Evolutionary conservation across 768 basidiomycete genomes (phyloP).

Genomic region (Russula emetica): DNA sequence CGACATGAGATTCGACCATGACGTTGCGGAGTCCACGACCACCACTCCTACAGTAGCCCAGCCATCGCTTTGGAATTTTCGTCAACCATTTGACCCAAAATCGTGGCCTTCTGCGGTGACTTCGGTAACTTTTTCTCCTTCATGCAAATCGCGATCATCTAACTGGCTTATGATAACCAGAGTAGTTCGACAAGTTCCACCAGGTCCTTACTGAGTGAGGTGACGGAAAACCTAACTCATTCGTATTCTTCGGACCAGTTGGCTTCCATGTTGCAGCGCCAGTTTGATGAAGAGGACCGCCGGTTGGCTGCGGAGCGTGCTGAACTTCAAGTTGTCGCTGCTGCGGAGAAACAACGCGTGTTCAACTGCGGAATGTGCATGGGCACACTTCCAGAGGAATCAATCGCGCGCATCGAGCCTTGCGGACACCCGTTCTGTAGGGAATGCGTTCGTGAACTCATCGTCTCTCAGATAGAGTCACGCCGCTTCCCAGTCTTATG

Average conservation of each 20-base stretch:
- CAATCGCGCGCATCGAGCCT: slow-evolving; percentile 39
- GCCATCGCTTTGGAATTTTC: slow-evolving; percentile 1
- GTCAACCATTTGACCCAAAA: neutral
- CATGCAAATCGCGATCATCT: neutral
- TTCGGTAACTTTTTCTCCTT: neutral
- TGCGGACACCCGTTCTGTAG: slow-evolving; percentile 56
- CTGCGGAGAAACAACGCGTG: slow-evolving; percentile 7
- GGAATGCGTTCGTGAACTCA: slow-evolving; percentile 44
- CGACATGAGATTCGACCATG: neutral
- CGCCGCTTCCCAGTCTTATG: slow-evolving; percentile 57
- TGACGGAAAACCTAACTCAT: neutral
- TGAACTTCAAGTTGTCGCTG: slow-evolving; percentile 3
- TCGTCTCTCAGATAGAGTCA: slow-evolving; percentile 48
- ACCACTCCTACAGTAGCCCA: neutral
- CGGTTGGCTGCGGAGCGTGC: slow-evolving; percentile 12
- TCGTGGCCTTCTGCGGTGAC: neutral
- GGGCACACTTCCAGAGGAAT: slow-evolving; percentile 44
- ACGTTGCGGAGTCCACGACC: neutral
- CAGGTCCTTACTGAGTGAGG: neutral
- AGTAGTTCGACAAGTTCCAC: neutral
- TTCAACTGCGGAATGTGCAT: slow-evolving; percentile 57
- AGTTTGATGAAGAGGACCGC: slow-evolving; percentile 18
- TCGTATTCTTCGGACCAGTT: neutral
- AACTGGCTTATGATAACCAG: neutral
- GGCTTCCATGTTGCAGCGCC: slow-evolving; percentile 6